Percentiles rank a stretch among this genome's conserved stretches.
phyloP scores from a whole-genome alignment of 495 filamentous ascomycete species.

The Aspergillus baeticus region DNA sequence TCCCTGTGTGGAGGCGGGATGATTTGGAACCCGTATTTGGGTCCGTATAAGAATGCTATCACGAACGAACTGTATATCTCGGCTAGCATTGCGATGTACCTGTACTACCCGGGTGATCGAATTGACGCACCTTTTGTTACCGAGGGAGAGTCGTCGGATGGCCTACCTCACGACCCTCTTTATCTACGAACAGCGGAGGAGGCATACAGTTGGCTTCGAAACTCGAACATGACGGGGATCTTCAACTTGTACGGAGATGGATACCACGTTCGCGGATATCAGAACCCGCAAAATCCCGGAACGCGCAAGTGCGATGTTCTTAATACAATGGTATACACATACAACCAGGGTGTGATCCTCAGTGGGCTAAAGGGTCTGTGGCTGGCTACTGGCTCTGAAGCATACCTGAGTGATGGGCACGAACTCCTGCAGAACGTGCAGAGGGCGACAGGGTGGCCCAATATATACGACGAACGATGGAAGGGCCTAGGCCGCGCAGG shows the following conservation, averaged over 20 bases:
- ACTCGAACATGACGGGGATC: conserved; percentile 76
- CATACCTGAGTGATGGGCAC: conserved; percentile 80
- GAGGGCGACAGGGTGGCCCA: conserved; percentile 70
- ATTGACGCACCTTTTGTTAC: conserved; percentile 65
- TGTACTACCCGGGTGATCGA: conserved; percentile 79
- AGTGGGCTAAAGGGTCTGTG: conserved; percentile 80
- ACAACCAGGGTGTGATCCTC: conserved; percentile 95
- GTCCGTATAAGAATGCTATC: conserved; percentile 95
- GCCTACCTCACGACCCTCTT: conserved; percentile 56
- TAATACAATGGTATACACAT: conserved; percentile 89
- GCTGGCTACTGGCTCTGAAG: conserved; percentile 61
- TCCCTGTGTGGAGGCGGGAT: conserved; percentile 85
- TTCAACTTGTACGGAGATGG: conserved; percentile 85
- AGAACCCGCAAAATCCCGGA: conserved; percentile 41
- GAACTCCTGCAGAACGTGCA: conserved; percentile 68
- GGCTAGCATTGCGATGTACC: conserved; percentile 85
- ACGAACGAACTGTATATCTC: conserved; percentile 91
- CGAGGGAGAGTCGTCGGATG: conserved; percentile 14
- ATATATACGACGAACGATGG: conserved; percentile 52
- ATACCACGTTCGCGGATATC: conserved; percentile 78
- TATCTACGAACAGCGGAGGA: conserved; percentile 70
- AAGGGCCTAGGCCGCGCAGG: conserved; percentile 73
- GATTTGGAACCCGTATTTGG: conserved; percentile 82
- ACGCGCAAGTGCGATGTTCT: conserved; percentile 68
- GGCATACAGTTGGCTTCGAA: conserved; percentile 78